These are phyloP conservation scores for Hyphodiscus sp. DNA, from an alignment of 2,329 filamentous ascomycete genomes.

Conservation along the genomic window DNA sequence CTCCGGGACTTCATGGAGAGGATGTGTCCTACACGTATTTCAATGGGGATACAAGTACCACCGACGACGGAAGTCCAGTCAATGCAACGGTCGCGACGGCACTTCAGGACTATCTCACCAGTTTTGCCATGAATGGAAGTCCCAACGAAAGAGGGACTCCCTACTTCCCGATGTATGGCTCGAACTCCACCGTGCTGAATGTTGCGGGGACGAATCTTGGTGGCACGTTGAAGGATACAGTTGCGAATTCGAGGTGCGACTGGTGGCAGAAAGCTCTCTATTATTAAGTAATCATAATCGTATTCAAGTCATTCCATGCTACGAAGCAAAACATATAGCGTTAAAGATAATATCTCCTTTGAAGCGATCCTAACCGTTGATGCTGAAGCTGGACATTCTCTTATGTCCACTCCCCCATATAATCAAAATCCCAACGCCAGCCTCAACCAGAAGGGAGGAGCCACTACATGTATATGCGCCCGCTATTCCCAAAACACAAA, in stretches of 20 bases:
- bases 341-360: too few relatives aligned
- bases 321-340: too few relatives aligned
- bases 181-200: background rate
- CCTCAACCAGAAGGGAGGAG: too few relatives aligned
- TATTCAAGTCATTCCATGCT: too few relatives aligned
- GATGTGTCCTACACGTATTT: slow-evolving; percentile 49
- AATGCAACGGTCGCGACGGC: background rate
- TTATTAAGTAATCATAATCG: background rate
- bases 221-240: background rate
- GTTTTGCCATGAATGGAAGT: background rate
- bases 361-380: too few relatives aligned
- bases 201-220: background rate
- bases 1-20: slow-evolving; percentile 45
- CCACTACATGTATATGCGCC: too few relatives aligned
- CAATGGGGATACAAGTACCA: slow-evolving; percentile 22
- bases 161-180: background rate
- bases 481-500: too few relatives aligned
- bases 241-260: background rate
- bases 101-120: background rate
- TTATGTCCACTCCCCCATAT: too few relatives aligned
- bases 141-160: background rate
- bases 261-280: background rate
- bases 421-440: too few relatives aligned
- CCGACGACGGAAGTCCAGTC: background rate
- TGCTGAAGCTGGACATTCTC: too few relatives aligned